phyloP scores from a whole-genome alignment of 192 early-diverging fungal species.

The Rhizophagus clarus region DNA sequence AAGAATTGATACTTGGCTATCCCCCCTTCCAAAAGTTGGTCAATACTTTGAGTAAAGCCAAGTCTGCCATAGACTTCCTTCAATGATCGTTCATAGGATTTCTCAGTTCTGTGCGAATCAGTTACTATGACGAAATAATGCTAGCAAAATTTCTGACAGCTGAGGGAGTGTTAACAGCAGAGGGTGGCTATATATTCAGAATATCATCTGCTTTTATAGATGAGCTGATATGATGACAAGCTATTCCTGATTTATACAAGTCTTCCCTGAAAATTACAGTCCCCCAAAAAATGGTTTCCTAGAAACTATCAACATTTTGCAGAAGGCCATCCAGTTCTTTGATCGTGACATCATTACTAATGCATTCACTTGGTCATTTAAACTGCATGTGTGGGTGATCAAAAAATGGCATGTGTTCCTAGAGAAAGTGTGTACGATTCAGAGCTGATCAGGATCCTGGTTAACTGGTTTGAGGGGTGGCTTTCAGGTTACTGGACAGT shows the following conservation, averaged over 20 bases:
- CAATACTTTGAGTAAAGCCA: constrained; percentile 16
- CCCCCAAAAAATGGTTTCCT: no score
- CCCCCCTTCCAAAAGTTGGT: constrained; percentile 24
- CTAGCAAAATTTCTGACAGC: constrained; percentile 19
- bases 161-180: constrained; percentile 17
- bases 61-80: constrained; percentile 24
- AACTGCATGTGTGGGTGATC: no score
- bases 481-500: no score
- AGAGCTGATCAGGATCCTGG: no score
- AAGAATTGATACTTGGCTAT: neutral
- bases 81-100: constrained; percentile 18
- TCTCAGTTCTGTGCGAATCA: constrained; percentile 8
- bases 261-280: no score
- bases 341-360: no score
- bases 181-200: constrained; percentile 1
- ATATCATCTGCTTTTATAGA: constrained; percentile 32
- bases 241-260: neutral
- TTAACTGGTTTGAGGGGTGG: no score
- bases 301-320: no score
- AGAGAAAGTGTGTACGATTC: no score
- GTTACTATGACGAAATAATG: constrained; percentile 11
- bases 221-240: constrained; percentile 14
- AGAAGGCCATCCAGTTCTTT: no score
- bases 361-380: no score
- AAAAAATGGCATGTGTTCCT: no score